A percentile compares a stretch with the other conserved stretches of the same genome.
These are phyloP conservation scores for Phytophthora aleatoria DNA, from an alignment of 352 stramenopile genomes.

Conservation along the genomic window DNA sequence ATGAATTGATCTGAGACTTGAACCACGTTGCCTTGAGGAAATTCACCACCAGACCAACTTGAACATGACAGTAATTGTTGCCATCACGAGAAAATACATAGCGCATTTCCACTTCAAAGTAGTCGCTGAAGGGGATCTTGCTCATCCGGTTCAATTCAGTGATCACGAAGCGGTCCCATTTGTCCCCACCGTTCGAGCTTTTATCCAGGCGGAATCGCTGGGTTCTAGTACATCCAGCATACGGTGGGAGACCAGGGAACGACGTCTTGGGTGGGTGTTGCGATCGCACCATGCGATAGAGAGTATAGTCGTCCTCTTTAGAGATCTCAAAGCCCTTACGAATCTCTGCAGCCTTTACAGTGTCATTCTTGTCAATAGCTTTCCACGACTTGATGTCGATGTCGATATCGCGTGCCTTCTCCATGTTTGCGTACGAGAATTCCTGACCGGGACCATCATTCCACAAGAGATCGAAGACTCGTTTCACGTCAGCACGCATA, in stretches of 20 bases:
- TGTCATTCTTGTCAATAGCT: conserved; percentile 36
- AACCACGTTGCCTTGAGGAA: conserved; percentile 87
- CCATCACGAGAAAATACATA: conserved; percentile 80
- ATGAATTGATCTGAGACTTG: conserved; percentile 84
- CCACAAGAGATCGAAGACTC: conserved; percentile 73
- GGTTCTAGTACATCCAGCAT: conserved; percentile 49
- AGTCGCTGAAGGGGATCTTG: conserved; percentile 82
- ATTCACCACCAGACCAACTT: conserved; percentile 74
- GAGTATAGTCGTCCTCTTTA: conserved; percentile 53
- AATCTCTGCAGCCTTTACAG: conserved; percentile 24
- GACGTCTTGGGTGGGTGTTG: conserved; percentile 68
- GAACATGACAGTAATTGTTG: conserved; percentile 75
- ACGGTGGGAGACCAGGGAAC: conserved; percentile 61
- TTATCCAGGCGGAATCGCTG: conserved; percentile 61
- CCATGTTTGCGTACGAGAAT: conserved; percentile 58
- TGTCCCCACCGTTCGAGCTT: conserved; percentile 42
- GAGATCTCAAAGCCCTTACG: conserved; percentile 51
- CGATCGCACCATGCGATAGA: conserved; percentile 49
- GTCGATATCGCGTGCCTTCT: conserved; percentile 69
- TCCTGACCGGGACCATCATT: conserved; percentile 55
- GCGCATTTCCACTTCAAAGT: conserved; percentile 84
- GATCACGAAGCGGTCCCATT: conserved; percentile 67
- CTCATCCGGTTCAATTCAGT: conserved; percentile 70
- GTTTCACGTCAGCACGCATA: conserved; percentile 60
- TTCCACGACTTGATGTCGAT: conserved; percentile 70